Percentiles rank a stretch among this genome's conserved stretches.
Evolutionary conservation across 2,329 filamentous ascomycete species (phyloP).

Genomic region (Echinosphaeria canescens): DNA sequence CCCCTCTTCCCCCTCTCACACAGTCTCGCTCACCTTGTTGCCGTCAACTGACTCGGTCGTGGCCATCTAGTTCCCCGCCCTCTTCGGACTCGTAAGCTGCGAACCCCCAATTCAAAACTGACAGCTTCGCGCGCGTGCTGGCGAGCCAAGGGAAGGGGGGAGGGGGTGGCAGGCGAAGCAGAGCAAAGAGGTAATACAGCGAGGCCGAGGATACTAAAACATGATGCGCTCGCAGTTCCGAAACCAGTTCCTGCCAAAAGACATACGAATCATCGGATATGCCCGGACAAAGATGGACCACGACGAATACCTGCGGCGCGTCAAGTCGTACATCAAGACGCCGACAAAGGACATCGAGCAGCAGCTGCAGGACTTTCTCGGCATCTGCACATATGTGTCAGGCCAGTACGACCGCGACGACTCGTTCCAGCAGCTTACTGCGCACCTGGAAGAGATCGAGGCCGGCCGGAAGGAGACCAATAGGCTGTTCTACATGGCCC

Average conservation of each 20-base stretch:
- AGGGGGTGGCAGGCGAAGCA: too few relatives aligned
- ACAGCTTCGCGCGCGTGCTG: too few relatives aligned
- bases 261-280: slow-evolving; percentile 96
- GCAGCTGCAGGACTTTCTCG: slow-evolving; percentile 77
- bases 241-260: slow-evolving; percentile 96
- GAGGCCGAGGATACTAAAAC: too few relatives aligned
- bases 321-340: slow-evolving; percentile 97
- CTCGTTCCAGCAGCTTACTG: slow-evolving; percentile 68
- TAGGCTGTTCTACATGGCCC: slow-evolving; percentile 97
- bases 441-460: slow-evolving; percentile 74
- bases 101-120: too few relatives aligned
- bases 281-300: slow-evolving; percentile 99
- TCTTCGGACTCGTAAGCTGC: slow-evolving; percentile 80
- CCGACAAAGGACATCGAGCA: slow-evolving; percentile 95
- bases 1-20: too few relatives aligned
- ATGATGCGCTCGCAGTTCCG: slow-evolving; percentile 68
- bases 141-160: too few relatives aligned
- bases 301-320: slow-evolving; percentile 79
- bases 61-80: slow-evolving; percentile 58
- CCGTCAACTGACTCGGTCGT: slow-evolving; percentile 6
- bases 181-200: too few relatives aligned
- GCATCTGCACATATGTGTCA: slow-evolving; percentile 80
- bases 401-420: slow-evolving; percentile 97
- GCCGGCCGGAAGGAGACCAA: slow-evolving; percentile 64
- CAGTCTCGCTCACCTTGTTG: too few relatives aligned